These are phyloP conservation scores for Rhododendron simsii DNA, from an alignment of 148 eudicot genomes.

Conservation along the genomic window DNA sequence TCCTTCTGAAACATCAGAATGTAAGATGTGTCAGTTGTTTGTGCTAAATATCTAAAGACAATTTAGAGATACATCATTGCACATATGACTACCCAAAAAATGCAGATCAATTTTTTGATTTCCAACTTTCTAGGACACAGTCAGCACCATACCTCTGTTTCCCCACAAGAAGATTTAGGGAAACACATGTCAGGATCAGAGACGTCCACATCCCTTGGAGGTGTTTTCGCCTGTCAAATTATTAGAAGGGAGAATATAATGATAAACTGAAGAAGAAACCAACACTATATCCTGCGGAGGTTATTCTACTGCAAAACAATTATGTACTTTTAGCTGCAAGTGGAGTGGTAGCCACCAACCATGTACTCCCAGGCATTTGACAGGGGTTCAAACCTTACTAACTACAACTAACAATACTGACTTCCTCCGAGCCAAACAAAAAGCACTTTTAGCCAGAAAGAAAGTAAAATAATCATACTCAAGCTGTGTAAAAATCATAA, in stretches of 20 bases:
- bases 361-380: background rate
- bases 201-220: conserved; percentile 26
- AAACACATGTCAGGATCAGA: conserved; percentile 31
- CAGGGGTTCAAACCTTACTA: background rate
- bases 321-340: background rate
- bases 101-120: background rate
- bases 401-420: background rate
- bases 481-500: background rate
- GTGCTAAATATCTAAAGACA: background rate
- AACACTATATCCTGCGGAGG: background rate
- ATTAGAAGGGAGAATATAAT: background rate
- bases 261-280: background rate
- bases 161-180: conserved; percentile 32
- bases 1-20: conserved; percentile 18
- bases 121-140: background rate
- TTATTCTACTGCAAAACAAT: background rate
- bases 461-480: background rate
- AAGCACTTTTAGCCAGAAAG: background rate
- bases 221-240: conserved; percentile 23
- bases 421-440: background rate
- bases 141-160: conserved; percentile 35
- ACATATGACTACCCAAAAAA: background rate
- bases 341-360: background rate
- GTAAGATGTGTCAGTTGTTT: background rate
- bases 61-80: background rate